Conservation (phyloP, 1,139 yeast genomes). For the Saccharomycopsis phalli region DNA sequence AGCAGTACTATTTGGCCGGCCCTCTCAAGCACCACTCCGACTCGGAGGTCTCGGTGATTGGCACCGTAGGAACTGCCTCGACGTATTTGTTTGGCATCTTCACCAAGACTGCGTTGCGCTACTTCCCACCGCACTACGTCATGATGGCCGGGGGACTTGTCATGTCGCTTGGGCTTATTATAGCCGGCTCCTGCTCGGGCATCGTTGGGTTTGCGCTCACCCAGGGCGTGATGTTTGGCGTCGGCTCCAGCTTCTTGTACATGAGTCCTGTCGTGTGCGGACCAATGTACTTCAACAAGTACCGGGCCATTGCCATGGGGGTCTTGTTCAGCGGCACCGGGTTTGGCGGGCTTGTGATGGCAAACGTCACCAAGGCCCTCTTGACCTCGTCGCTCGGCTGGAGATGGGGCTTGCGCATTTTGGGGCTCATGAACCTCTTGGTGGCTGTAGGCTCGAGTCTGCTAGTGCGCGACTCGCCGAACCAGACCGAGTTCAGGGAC, state of each 20-base stretch:
- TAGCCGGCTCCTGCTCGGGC: slow-evolving; percentile 26
- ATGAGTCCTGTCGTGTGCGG: slow-evolving; percentile 36
- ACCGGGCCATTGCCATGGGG: slow-evolving; percentile 37
- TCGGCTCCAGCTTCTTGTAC: slow-evolving; percentile 33
- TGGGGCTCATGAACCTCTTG: slow-evolving; percentile 28
- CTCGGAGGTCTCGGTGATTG: slow-evolving; percentile 3
- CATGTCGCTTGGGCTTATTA: slow-evolving; percentile 28
- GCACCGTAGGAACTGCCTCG: slow-evolving; percentile 3
- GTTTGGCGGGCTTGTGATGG: slow-evolving; percentile 34
- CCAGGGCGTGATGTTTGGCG: slow-evolving; percentile 34
- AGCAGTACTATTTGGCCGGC: slow-evolving; percentile 8
- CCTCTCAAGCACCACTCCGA: slow-evolving; percentile 2
- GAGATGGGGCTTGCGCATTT: slow-evolving; percentile 33
- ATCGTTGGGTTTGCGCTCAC: slow-evolving; percentile 31
- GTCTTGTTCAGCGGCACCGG: slow-evolving; percentile 36
- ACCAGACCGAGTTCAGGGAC: slow-evolving; percentile 13
- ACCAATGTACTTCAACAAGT: slow-evolving; percentile 32
- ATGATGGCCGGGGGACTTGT: slow-evolving; percentile 28
- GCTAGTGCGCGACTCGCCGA: slow-evolving; percentile 24
- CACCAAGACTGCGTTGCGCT: background rate
- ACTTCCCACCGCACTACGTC: slow-evolving; percentile 23
- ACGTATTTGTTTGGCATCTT: slow-evolving; percentile 4
- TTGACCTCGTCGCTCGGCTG: slow-evolving; percentile 31
- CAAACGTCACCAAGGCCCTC: slow-evolving; percentile 29
- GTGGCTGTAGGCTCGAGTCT: slow-evolving; percentile 23